These are phyloP conservation scores for Clathrospora elynae DNA, from an alignment of 2,329 filamentous ascomycete species.

Conservation along the genomic window DNA sequence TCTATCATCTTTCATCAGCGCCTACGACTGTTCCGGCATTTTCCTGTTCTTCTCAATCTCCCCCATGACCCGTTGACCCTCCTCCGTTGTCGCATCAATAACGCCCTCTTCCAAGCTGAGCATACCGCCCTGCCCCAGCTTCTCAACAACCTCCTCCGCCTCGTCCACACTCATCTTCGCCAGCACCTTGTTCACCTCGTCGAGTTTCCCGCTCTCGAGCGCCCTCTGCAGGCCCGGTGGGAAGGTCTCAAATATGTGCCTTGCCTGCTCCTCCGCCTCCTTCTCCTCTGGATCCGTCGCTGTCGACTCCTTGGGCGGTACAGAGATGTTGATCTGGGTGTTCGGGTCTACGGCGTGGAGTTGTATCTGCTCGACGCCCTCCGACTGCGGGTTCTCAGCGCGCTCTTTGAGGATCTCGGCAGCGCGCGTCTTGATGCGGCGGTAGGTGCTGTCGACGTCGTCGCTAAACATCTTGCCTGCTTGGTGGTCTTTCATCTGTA, in stretches of 20 bases:
- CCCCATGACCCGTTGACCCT: conserved; percentile 77
- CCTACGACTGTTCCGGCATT: conserved; percentile 49
- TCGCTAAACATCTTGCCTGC: conserved; percentile 89
- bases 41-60: conserved; percentile 60
- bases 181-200: conserved; percentile 85
- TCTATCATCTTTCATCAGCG: neutral
- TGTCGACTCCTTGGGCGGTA: conserved; percentile 66
- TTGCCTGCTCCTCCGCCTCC: conserved; percentile 61
- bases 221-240: conserved; percentile 79
- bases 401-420: conserved; percentile 71
- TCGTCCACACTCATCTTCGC: conserved; percentile 88
- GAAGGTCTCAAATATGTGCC: conserved; percentile 83
- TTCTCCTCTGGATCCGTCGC: conserved; percentile 60
- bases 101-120: conserved; percentile 90
- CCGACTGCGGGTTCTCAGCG: conserved; percentile 54
- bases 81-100: conserved; percentile 90
- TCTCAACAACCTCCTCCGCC: conserved; percentile 81
- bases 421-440: conserved; percentile 76
- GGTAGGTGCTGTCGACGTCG: conserved; percentile 88
- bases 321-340: conserved; percentile 85
- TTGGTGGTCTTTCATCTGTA: conserved; percentile 86
- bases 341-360: conserved; percentile 93
- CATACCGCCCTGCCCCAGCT: conserved; percentile 83
- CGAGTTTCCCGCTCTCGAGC: conserved; percentile 84
- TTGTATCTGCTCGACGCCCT: conserved; percentile 92